These are phyloP conservation scores for Penicillium flavigenum DNA, from an alignment of 495 filamentous ascomycete genomes.

Conservation along the genomic window DNA sequence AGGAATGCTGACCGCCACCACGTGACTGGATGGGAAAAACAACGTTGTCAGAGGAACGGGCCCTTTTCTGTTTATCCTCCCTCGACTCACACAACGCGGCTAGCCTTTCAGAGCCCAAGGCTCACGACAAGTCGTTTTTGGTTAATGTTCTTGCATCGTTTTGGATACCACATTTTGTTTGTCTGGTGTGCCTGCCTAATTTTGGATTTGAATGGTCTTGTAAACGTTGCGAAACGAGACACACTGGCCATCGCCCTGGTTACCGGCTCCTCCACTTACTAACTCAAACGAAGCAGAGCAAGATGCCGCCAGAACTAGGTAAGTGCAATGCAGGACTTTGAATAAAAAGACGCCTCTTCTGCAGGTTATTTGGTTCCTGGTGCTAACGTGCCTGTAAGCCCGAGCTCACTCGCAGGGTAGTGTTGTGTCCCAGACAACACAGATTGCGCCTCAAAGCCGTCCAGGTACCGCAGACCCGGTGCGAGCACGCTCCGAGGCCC, in stretches of 20 bases:
- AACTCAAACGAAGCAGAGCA: constrained; percentile 16
- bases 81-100: constrained; percentile 31
- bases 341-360: not conserved
- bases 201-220: constrained; percentile 10
- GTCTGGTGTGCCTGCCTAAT: constrained; percentile 13
- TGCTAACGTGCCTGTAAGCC: constrained; percentile 15
- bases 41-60: constrained; percentile 39
- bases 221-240: constrained; percentile 10
- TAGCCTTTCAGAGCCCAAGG: constrained; percentile 11
- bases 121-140: constrained; percentile 11
- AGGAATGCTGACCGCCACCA: constrained; percentile 25
- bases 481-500: constrained; percentile 60
- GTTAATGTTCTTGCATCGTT: constrained; percentile 4
- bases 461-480: constrained; percentile 48
- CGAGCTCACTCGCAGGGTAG: constrained; percentile 34
- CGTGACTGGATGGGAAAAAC: constrained; percentile 26
- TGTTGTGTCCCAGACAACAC: constrained; percentile 40
- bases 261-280: constrained; percentile 33
- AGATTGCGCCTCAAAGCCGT: constrained; percentile 41
- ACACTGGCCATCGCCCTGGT: constrained; percentile 33
- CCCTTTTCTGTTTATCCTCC: constrained; percentile 32
- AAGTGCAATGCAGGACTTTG: constrained; percentile 11
- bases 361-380: not conserved
- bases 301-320: constrained; percentile 32
- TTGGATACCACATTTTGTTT: constrained; percentile 18